Percentiles rank a stretch among this genome's conserved stretches.
Evolutionary conservation across 306 rosid species (phyloP).

Genomic region (Pterocarpus santalinus): DNA sequence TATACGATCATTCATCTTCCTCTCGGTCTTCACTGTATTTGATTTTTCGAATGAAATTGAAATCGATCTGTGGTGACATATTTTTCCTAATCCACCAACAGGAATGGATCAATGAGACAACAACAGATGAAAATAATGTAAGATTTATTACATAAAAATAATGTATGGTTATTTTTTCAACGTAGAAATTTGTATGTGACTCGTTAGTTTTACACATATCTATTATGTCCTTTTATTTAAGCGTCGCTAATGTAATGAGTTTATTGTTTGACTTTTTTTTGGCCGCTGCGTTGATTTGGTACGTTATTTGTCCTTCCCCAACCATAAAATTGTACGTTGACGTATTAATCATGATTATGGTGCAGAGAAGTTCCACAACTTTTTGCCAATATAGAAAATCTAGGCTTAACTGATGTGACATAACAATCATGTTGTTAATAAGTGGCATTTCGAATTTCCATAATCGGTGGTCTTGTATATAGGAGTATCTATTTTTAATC

Average conservation of each 20-base stretch:
- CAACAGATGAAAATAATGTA: neutral
- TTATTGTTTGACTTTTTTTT: neutral
- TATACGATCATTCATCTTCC: slow-evolving; percentile 2
- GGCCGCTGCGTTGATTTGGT: neutral
- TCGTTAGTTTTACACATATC: no score
- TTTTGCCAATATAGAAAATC: neutral
- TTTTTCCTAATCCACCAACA: neutral
- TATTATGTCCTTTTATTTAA: no score
- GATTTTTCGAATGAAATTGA: neutral
- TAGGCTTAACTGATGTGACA: neutral
- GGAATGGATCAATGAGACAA: neutral
- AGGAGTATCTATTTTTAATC: no score
- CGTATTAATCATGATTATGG: neutral
- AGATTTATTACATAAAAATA: no score
- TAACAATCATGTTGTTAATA: no score
- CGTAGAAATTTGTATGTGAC: neutral
- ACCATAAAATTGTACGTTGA: neutral
- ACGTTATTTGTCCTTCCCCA: neutral
- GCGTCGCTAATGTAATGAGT: neutral
- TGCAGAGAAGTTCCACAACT: neutral
- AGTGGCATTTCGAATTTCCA: neutral
- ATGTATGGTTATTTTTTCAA: neutral
- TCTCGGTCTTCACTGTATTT: neutral
- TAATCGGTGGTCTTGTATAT: no score
- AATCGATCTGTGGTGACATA: neutral